Evolutionary conservation across 495 filamentous ascomycete species (phyloP).

Genomic region (Lasiosphaeria ovina): DNA sequence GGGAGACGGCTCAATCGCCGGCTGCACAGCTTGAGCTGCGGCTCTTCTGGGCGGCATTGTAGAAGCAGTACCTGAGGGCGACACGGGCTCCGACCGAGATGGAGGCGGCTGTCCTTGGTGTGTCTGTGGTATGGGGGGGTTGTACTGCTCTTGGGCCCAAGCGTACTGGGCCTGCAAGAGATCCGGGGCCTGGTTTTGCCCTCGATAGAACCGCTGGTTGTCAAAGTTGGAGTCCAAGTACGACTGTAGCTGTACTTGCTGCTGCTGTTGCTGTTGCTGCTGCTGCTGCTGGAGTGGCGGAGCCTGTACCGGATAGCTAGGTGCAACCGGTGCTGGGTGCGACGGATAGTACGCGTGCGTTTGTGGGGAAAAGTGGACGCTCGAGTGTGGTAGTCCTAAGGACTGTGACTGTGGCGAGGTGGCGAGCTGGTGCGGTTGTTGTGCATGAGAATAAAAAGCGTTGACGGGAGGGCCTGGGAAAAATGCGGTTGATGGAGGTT

Average conservation of each 20-base stretch:
- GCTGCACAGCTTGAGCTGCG: slow-evolving; percentile 21
- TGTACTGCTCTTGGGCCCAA: neutral
- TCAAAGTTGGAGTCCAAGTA: neutral
- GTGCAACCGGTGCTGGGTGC: neutral
- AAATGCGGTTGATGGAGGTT: slow-evolving; percentile 19
- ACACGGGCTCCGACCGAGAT: slow-evolving; percentile 31
- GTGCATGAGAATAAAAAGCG: slow-evolving; percentile 19
- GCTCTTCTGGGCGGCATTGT: slow-evolving; percentile 44
- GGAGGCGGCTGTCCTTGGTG: slow-evolving; percentile 7
- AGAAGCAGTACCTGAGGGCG: slow-evolving; percentile 13
- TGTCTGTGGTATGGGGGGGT: slow-evolving; percentile 6
- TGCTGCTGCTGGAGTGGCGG: slow-evolving; percentile 14
- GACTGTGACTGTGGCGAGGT: slow-evolving; percentile 19
- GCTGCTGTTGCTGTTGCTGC: slow-evolving; percentile 18
- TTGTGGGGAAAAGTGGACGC: slow-evolving; percentile 7
- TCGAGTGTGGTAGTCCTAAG: neutral
- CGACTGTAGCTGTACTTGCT: slow-evolving; percentile 6
- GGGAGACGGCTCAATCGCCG: slow-evolving; percentile 54
- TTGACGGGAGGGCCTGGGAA: slow-evolving; percentile 19
- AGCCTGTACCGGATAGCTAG: slow-evolving; percentile 14
- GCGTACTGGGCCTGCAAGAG: slow-evolving; percentile 5
- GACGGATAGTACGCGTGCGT: slow-evolving; percentile 10
- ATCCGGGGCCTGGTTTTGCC: neutral
- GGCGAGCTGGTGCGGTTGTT: slow-evolving; percentile 19
- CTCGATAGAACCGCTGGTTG: neutral